Percentiles rank a stretch among this genome's conserved stretches.
Conservation (phyloP, 345 rosid genomes). For the Nasturtium officinale region DNA sequence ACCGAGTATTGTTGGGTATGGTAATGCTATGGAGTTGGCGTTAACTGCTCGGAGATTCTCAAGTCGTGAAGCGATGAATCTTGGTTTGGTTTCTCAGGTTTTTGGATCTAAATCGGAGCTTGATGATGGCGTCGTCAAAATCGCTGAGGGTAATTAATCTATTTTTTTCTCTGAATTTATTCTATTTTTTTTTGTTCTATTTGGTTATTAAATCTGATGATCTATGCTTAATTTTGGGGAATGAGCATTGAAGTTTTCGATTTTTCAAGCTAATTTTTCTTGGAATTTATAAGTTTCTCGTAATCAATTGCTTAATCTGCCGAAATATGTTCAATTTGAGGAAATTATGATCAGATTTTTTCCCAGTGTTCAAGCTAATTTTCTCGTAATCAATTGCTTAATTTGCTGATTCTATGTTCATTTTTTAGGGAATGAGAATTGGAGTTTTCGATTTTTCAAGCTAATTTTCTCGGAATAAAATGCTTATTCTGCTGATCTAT, state of each 20-base stretch:
- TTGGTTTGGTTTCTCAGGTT: constrained; percentile 74
- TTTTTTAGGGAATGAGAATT: too few species aligned
- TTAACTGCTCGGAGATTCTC: constrained; percentile 70
- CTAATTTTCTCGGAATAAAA: neutral
- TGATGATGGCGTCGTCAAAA: constrained; percentile 48
- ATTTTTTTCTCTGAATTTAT: neutral
- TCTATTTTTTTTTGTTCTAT: neutral
- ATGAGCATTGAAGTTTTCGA: neutral
- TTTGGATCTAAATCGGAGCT: constrained; percentile 64
- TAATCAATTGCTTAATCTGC: neutral
- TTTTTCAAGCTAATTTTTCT: neutral
- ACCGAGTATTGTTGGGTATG: constrained; percentile 71
- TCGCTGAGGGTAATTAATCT: constrained; percentile 64
- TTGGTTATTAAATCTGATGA: neutral
- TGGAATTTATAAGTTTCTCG: neutral
- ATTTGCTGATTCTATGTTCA: neutral
- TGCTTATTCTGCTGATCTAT: neutral
- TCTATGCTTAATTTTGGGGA: neutral
- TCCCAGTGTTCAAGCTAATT: too few species aligned
- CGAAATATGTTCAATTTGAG: neutral
- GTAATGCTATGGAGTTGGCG: constrained; percentile 71
- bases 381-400: neutral
- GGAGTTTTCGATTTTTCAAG: neutral
- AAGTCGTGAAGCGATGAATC: constrained; percentile 66
- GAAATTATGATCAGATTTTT: too few species aligned